Base-by-base conservation (phyloP, 2,329 filamentous ascomycete genomes). In the Sporothrix luriei region DNA sequence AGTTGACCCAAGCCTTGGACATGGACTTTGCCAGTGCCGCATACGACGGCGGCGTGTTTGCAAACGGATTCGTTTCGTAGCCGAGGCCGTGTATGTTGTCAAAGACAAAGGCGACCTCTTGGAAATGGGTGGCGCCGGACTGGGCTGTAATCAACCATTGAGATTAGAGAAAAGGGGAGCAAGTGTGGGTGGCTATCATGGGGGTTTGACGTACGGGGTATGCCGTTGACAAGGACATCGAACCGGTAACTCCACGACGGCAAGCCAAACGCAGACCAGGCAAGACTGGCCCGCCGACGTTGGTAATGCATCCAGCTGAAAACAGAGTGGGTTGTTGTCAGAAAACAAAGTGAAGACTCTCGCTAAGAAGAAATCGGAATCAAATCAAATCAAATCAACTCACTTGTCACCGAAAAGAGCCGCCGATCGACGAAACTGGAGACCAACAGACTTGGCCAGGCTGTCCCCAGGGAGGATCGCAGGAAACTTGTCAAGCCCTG, bases 101-200 rank as follows among this genome's bases (percentile, higher is more conserved):
- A 66, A 88, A 84, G 7, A 87, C 84, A 71, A 85, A 86, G 0
- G 81, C 79, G 0, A 86, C 82, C 75, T 87, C 84, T 69, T 83
- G 76, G 75, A 82, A 82, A 73, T 83, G 82, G 49, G 57, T 57
- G 29, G 71, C 66, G 9, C 73, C 73, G 13, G 61, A 19, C 4
- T 61, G 38, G 3, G 65, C 61, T 65, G 14, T 7, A 11, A n/a
- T 62, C 4, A 46, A 24, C 5, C 33, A 33, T 33, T 33, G 7
- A 59, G 2, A 16, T 19, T 46, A 64, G 26, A 26, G 21, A 11
- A 14, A 64, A 33, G 14, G 3, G 4, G 48, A 1, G 7, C 7
- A 43, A 43, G 14, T 9, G 13, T 11, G 40, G 40, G 5, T 14
- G 40, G 38, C 38, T 40, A 10, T 14, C 7, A 21, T 14, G 40